phyloP scores from a whole-genome alignment of 306 rosid genomes.

The Carpinus viminea region DNA sequence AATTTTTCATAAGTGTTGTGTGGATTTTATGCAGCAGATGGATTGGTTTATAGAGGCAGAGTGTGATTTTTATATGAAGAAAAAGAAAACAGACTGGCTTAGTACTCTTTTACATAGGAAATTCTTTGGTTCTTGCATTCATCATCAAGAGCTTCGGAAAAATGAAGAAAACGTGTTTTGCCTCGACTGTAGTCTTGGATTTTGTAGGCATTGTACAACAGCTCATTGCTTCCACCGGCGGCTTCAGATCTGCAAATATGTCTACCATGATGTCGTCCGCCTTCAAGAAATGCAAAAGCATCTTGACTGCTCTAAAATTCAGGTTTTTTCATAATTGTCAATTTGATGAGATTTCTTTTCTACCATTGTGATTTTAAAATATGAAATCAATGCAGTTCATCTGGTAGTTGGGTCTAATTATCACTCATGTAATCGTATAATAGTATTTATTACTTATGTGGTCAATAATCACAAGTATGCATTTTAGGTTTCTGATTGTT shows the following conservation, averaged over 20 bases:
- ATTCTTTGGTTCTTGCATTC: constrained; percentile 71
- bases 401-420: neutral
- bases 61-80: constrained; percentile 38
- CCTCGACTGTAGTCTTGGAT: constrained; percentile 63
- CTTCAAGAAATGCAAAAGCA: constrained; percentile 69
- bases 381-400: neutral
- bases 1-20: constrained; percentile 15
- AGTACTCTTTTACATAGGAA: constrained; percentile 50
- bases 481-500: neutral
- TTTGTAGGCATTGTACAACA: constrained; percentile 75
- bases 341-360: constrained; percentile 5
- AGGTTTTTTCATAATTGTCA: constrained; percentile 44
- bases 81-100: constrained; percentile 66
- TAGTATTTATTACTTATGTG: neutral
- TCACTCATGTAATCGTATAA: neutral
- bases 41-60: constrained; percentile 51
- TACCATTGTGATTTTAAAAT: neutral
- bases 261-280: constrained; percentile 82
- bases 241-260: constrained; percentile 84
- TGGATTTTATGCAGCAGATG: constrained; percentile 28
- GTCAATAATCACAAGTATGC: neutral
- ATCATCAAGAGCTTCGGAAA: constrained; percentile 61
- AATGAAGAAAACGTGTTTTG: constrained; percentile 80
- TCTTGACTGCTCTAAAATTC: constrained; percentile 83
- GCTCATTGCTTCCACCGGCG: constrained; percentile 69